Evolutionary conservation across 1,284 basidiomycete species (phyloP).

Genomic region (Coniophora puteana): DNA sequence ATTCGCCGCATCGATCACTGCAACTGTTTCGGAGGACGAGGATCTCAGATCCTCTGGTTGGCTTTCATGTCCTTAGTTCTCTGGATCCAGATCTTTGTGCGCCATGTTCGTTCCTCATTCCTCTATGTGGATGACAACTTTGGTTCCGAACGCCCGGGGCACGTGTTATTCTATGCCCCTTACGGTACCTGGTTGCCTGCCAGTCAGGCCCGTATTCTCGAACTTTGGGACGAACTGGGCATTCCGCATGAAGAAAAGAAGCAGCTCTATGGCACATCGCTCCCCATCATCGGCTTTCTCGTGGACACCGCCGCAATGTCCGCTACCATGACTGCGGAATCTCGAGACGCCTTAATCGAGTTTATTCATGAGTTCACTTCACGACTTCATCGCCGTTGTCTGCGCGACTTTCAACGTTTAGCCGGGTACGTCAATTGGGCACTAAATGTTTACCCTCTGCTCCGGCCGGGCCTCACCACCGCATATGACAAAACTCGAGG

Average conservation of each 20-base stretch:
- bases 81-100: constrained; percentile 28
- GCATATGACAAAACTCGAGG: constrained; percentile 32
- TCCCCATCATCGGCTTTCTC: constrained; percentile 28
- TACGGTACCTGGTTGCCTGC: constrained; percentile 22
- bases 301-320: constrained; percentile 25
- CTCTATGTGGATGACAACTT: constrained; percentile 28
- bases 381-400: constrained; percentile 2
- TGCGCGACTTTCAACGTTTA: constrained; percentile 24
- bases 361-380: constrained; percentile 15
- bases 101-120: constrained; percentile 15
- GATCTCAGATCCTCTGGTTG: constrained; percentile 21
- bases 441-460: constrained; percentile 30
- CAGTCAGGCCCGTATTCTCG: constrained; percentile 22
- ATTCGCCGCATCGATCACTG: constrained; percentile 25
- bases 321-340: constrained; percentile 12
- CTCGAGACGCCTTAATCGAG: constrained; percentile 10
- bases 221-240: constrained; percentile 29
- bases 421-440: constrained; percentile 35
- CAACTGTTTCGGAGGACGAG: constrained; percentile 28
- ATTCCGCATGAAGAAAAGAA: constrained; percentile 28
- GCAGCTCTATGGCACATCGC: constrained; percentile 18
- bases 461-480: constrained; percentile 24
- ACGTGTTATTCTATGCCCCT: constrained; percentile 20
- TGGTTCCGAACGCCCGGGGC: constrained; percentile 8
- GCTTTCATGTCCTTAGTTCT: constrained; percentile 26